phyloP scores from a whole-genome alignment of 805 yeast genomes.

The Priceomyces medius region DNA sequence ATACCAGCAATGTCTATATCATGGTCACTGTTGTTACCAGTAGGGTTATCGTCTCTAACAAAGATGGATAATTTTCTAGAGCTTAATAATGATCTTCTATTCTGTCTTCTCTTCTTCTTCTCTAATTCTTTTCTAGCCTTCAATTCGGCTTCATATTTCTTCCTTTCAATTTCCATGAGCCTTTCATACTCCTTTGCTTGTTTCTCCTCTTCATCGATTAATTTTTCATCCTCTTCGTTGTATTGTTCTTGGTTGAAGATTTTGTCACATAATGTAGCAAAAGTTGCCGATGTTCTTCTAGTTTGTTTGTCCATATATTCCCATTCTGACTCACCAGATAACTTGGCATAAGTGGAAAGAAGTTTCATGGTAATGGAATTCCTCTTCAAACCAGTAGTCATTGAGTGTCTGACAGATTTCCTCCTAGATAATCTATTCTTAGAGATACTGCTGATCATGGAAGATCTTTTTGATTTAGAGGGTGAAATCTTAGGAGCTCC shows the following conservation, averaged over 20 bases:
- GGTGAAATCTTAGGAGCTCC: slow-evolving; percentile 30
- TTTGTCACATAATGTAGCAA: slow-evolving; percentile 75
- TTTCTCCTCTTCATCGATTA: slow-evolving; percentile 43
- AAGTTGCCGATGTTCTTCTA: slow-evolving; percentile 72
- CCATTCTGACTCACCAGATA: slow-evolving; percentile 64
- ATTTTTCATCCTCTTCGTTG: slow-evolving; percentile 48
- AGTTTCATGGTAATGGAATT: slow-evolving; percentile 71
- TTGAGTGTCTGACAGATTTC: slow-evolving; percentile 38
- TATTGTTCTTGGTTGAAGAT: slow-evolving; percentile 66
- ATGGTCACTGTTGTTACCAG: slow-evolving; percentile 23
- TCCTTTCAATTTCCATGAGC: slow-evolving; percentile 45
- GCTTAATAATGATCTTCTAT: slow-evolving; percentile 39
- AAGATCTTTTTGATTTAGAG: slow-evolving; percentile 24
- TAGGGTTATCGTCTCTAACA: slow-evolving; percentile 29
- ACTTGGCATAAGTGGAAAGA: slow-evolving; percentile 69
- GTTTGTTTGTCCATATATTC: slow-evolving; percentile 70
- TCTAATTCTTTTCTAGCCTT: slow-evolving; percentile 48
- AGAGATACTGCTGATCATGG: slow-evolving; percentile 25
- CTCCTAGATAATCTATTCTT: slow-evolving; percentile 33
- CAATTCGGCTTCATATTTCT: slow-evolving; percentile 52
- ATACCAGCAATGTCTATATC: slow-evolving; percentile 28
- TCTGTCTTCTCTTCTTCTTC: slow-evolving; percentile 43
- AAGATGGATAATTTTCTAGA: slow-evolving; percentile 36
- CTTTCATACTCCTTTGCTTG: slow-evolving; percentile 47
- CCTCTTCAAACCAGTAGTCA: slow-evolving; percentile 52